A percentile compares a stretch with the other conserved stretches of the same genome.
phyloP scores from a whole-genome alignment of 2,329 filamentous ascomycete genomes.

The Pestalotiopsis sp. region DNA sequence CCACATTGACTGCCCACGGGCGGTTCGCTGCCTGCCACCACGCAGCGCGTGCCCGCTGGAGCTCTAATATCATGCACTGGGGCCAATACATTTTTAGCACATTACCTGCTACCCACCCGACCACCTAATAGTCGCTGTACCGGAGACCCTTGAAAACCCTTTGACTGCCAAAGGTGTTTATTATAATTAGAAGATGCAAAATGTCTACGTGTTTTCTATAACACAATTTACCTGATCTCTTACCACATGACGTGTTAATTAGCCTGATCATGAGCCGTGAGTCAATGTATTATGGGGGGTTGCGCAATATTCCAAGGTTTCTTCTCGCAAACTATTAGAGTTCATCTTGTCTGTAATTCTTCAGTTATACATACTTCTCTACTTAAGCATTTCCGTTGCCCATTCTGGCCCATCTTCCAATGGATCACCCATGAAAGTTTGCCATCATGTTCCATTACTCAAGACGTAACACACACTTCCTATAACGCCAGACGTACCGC shows the following conservation, averaged over 20 bases:
- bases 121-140: neutral
- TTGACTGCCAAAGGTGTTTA: too few species aligned
- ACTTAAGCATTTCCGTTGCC: neutral
- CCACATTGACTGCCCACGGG: slow-evolving; percentile 24
- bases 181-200: too few species aligned
- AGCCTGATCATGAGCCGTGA: neutral
- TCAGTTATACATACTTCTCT: too few species aligned
- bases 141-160: too few species aligned
- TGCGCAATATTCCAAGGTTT: neutral
- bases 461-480: neutral
- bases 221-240: neutral
- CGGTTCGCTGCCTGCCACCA: neutral
- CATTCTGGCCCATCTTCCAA: neutral
- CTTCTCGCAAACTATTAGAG: neutral
- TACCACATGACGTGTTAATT: neutral
- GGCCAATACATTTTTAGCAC: neutral
- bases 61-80: neutral
- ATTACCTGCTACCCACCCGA: neutral
- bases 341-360: neutral
- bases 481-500: neutral
- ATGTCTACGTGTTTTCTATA: too few species aligned
- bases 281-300: neutral
- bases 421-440: neutral
- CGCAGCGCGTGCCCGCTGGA: neutral
- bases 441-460: neutral